Evolutionary conservation across 2,329 filamentous ascomycete genomes (phyloP).

Genomic region (Claviceps sp.): DNA sequence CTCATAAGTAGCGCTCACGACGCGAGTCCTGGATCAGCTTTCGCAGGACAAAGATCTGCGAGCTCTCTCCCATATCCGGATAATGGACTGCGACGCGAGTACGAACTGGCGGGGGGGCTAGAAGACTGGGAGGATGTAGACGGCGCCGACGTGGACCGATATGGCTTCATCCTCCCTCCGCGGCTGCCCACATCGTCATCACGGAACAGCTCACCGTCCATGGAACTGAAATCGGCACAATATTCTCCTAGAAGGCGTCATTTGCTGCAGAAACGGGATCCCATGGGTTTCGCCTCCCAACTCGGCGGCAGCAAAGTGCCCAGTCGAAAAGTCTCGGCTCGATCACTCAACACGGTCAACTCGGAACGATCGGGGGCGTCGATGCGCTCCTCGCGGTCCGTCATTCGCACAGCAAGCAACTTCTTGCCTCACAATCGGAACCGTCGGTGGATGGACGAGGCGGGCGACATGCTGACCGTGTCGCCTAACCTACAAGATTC

Average conservation of each 20-base stretch:
- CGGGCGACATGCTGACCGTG: constrained; percentile 52
- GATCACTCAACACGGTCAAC: constrained; percentile 44
- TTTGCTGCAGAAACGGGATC: constrained; percentile 26
- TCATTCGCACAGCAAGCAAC: constrained; percentile 44
- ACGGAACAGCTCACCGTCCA: constrained; percentile 26
- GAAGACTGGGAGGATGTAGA: constrained; percentile 57
- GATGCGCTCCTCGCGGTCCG: constrained; percentile 38
- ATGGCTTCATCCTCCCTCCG: constrained; percentile 48
- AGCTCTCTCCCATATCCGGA: constrained; percentile 31
- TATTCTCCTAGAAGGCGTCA: constrained; percentile 33
- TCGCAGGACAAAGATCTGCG: constrained; percentile 26
- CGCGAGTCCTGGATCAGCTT: constrained; percentile 19
- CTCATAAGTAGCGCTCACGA: constrained; percentile 3
- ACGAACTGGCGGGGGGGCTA: constrained; percentile 42
- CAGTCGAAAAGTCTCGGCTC: constrained; percentile 41
- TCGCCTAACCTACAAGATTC: constrained; percentile 43
- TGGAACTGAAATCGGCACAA: constrained; percentile 28
- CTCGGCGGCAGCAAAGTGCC: constrained; percentile 29
- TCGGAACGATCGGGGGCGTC: constrained; percentile 38
- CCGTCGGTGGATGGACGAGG: constrained; percentile 48
- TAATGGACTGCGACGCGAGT: constrained; percentile 19
- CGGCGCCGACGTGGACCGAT: constrained; percentile 49
- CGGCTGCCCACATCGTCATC: constrained; percentile 27
- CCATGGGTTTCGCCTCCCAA: constrained; percentile 24
- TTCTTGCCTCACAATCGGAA: constrained; percentile 47